These are phyloP conservation scores for Orbilia brochopaga DNA, from an alignment of 2,329 filamentous ascomycete species.

Conservation along the genomic window DNA sequence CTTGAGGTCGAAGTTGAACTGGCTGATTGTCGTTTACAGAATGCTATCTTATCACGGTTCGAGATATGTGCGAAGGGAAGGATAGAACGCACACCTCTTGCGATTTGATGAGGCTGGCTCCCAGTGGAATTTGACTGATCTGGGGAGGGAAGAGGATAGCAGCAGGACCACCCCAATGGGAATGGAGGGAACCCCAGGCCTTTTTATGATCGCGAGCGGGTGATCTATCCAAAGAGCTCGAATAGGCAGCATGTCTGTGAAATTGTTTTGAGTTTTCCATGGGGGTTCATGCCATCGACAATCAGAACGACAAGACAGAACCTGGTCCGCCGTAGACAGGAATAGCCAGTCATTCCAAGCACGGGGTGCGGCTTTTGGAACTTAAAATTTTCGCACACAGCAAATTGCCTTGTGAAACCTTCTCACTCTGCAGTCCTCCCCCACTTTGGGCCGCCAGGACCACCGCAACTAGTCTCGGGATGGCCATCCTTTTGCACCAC, in stretches of 20 bases:
- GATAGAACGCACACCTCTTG: not conserved
- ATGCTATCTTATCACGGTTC: constrained; percentile 23
- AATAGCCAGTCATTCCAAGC: not conserved
- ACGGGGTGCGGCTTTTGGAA: constrained; percentile 25
- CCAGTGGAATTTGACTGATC: constrained; percentile 17
- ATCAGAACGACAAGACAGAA: too few species aligned
- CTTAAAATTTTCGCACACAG: constrained; percentile 33
- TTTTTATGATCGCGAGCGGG: constrained; percentile 46
- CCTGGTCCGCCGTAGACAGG: too few species aligned
- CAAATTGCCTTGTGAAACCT: constrained; percentile 48
- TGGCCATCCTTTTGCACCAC: constrained; percentile 30
- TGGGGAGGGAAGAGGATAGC: constrained; percentile 30
- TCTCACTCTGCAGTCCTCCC: constrained; percentile 32
- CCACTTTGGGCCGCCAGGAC: constrained; percentile 13
- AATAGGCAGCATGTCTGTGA: constrained; percentile 48
- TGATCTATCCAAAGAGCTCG: constrained; percentile 36
- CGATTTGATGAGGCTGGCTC: constrained; percentile 23
- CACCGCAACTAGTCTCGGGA: too few species aligned
- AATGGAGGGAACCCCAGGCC: constrained; percentile 25
- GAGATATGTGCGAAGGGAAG: not conserved
- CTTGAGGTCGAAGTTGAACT: constrained; percentile 1
- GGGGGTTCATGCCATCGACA: constrained; percentile 36
- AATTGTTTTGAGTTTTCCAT: constrained; percentile 16
- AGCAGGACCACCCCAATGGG: constrained; percentile 19
- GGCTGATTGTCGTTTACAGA: not conserved